Percentiles rank a stretch among this genome's conserved stretches.
These are phyloP conservation scores for Rubroboletus satanas DNA, from an alignment of 768 basidiomycete genomes.

Conservation along the genomic window DNA sequence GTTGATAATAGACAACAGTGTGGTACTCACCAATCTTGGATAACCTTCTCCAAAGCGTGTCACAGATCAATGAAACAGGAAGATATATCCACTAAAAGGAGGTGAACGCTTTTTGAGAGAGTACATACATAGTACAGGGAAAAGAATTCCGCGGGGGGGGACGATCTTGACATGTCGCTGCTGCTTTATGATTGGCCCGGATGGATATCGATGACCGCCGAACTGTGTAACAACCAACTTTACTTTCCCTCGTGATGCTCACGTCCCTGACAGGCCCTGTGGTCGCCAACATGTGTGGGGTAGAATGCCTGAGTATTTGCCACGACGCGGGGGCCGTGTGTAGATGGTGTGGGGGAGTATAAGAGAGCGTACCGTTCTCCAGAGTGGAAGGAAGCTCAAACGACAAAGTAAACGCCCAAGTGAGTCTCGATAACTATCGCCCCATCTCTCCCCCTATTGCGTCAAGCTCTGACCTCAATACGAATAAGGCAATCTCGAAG, in stretches of 20 bases:
- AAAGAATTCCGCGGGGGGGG: neutral
- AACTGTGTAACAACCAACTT: neutral
- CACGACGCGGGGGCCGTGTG: neutral
- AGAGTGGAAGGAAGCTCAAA: too few species aligned
- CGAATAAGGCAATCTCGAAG: neutral
- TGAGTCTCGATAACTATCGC: too few species aligned
- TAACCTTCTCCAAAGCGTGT: neutral
- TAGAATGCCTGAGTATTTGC: neutral
- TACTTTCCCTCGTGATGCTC: neutral
- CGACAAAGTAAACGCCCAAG: too few species aligned
- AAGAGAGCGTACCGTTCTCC: neutral
- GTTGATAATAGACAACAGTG: neutral
- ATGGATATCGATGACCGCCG: neutral
- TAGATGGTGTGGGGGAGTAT: neutral
- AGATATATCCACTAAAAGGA: neutral
- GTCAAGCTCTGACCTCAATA: neutral
- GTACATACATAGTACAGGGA: neutral
- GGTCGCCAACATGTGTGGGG: neutral
- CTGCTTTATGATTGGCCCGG: neutral
- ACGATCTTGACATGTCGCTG: neutral
- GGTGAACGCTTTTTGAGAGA: neutral
- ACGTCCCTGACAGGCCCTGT: neutral
- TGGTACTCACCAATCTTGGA: neutral
- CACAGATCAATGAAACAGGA: neutral
- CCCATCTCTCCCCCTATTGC: too few species aligned